Evolutionary conservation across 192 early-diverging fungal genomes (phyloP).

Genomic region (Coemansia sp.): DNA sequence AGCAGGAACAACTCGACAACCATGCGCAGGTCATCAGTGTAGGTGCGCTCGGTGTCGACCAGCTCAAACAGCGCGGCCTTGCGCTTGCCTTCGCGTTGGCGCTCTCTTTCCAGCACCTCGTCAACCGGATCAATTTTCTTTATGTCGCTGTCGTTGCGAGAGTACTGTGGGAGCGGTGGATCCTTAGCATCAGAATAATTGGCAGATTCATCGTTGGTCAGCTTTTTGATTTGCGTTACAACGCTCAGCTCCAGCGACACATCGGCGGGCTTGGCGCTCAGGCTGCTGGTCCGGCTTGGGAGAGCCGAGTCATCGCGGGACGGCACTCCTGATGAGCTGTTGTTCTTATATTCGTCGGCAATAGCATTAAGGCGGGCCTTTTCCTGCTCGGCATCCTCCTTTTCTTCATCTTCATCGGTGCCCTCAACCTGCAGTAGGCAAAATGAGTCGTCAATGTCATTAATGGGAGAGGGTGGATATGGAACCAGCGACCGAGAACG

Average conservation of each 20-base stretch:
- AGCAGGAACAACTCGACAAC: conserved; percentile 54
- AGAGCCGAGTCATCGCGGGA: conserved; percentile 17
- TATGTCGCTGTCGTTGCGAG: conserved; percentile 6
- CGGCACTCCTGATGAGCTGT: conserved; percentile 3
- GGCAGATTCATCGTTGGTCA: background rate
- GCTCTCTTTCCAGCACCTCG: conserved; percentile 31
- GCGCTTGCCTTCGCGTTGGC: conserved; percentile 46
- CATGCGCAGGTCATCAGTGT: conserved; percentile 52
- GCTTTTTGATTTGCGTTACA: conserved; percentile 21
- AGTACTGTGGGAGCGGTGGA: conserved; percentile 4
- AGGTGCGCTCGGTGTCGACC: conserved; percentile 47
- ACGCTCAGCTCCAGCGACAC: conserved; percentile 22
- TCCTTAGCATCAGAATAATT: background rate
- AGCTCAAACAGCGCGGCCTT: conserved; percentile 54
- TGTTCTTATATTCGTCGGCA: conserved; percentile 33
- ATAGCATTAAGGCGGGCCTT: conserved; percentile 39
- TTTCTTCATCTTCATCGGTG: conserved; percentile 12
- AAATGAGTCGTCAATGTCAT: background rate
- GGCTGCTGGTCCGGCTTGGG: conserved; percentile 45
- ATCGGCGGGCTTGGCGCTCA: conserved; percentile 11
- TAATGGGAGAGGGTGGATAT: background rate
- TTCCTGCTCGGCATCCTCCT: background rate
- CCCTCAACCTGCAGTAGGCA: conserved; percentile 42
- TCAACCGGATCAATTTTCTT: conserved; percentile 12
- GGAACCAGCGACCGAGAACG: conserved; percentile 37